Evolutionary conservation across 2,329 filamentous ascomycete genomes (phyloP).

Genomic region (Ilyonectria mors-panacis): DNA sequence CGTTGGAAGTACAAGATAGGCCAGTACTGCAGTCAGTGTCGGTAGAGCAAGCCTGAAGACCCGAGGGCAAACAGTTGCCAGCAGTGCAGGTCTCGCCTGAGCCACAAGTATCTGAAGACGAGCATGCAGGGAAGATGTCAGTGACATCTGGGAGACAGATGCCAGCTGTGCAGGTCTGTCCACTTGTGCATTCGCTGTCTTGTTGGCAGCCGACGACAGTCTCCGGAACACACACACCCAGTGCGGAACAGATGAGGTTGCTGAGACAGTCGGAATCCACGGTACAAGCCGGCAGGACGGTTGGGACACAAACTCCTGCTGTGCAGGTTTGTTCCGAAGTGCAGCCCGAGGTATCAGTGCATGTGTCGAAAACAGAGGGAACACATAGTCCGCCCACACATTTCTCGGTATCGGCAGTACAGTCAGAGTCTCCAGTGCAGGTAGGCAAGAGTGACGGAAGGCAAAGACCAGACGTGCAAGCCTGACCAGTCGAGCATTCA

Average conservation of each 20-base stretch:
- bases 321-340: slow-evolving; percentile 5
- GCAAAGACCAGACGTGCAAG: slow-evolving; percentile 15
- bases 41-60: neutral
- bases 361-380: neutral
- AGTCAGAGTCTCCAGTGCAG: neutral
- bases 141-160: slow-evolving; percentile 13
- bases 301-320: slow-evolving; percentile 16
- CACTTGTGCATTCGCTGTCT: neutral
- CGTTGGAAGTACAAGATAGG: neutral
- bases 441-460: slow-evolving; percentile 8
- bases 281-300: neutral
- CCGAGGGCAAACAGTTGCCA: slow-evolving; percentile 11
- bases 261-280: neutral
- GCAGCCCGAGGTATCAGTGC: neutral
- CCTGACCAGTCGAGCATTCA: neutral
- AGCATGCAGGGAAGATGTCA: neutral
- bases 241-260: neutral
- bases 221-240: slow-evolving; percentile 13
- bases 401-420: neutral
- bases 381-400: slow-evolving; percentile 17
- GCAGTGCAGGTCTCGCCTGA: neutral
- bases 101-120: neutral
- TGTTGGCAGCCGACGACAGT: neutral
- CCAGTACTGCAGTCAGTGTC: neutral
- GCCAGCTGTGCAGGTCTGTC: slow-evolving; percentile 6